Evolutionary conservation across 2,329 filamentous ascomycete species (phyloP).

Genomic region (Calonectria honghensis): DNA sequence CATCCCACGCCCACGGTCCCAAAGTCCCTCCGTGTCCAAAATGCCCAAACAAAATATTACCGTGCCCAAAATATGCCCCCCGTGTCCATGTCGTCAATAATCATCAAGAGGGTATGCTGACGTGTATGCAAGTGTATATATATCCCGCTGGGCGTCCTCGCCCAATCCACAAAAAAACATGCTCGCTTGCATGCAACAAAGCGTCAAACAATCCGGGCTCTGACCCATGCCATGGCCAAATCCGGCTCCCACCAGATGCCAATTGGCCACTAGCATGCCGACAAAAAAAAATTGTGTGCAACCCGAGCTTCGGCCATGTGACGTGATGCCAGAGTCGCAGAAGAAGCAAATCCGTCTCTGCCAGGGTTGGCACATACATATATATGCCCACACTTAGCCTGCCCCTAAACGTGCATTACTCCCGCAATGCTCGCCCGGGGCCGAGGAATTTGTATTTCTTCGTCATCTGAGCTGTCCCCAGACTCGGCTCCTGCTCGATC

Average conservation of each 20-base stretch:
- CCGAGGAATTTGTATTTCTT: constrained; percentile 71
- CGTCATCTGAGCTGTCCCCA: constrained; percentile 74
- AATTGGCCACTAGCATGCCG: constrained; percentile 15
- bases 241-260: constrained; percentile 8
- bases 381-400: background rate
- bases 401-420: constrained; percentile 55
- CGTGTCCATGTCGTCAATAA: constrained; percentile 33
- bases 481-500: constrained; percentile 70
- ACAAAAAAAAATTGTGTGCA: constrained; percentile 9
- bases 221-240: background rate
- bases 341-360: constrained; percentile 32
- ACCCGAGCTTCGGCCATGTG: constrained; percentile 22
- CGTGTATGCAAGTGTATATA: background rate
- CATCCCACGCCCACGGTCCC: constrained; percentile 3
- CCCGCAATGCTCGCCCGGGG: constrained; percentile 55
- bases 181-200: constrained; percentile 16
- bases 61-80: constrained; percentile 10
- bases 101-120: constrained; percentile 27
- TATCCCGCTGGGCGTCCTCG: constrained; percentile 7
- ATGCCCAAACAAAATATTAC: constrained; percentile 23
- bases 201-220: constrained; percentile 7
- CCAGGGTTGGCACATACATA: constrained; percentile 5
- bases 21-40: constrained; percentile 31
- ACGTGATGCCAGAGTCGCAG: constrained; percentile 27
- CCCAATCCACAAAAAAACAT: constrained; percentile 18